Evolutionary conservation across 192 early-diverging fungal genomes (phyloP).

Genomic region (Neocallimastix lanati): DNA sequence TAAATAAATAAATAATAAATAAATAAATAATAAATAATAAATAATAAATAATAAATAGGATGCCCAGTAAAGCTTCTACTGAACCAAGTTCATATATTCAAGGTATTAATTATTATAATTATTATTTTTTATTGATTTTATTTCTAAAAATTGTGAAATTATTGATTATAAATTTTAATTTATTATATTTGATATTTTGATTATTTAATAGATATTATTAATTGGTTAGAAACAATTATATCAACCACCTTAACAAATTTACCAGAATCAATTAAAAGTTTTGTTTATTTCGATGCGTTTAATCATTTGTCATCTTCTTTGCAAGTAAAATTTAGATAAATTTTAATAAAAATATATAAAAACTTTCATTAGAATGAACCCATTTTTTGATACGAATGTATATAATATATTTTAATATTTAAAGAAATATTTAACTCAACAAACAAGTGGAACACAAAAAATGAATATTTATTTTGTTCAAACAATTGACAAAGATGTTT

Average conservation of each 20-base stretch:
- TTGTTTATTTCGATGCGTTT: conserved; percentile 55
- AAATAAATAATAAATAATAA: background rate
- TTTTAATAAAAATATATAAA: background rate
- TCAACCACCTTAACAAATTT: conserved; percentile 47
- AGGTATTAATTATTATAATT: conserved; percentile 14
- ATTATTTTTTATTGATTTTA: too few relatives aligned
- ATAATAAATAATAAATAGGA: conserved; percentile 19
- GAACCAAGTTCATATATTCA: conserved; percentile 52
- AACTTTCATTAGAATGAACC: background rate
- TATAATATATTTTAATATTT: conserved; percentile 39
- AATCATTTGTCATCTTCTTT: conserved; percentile 45
- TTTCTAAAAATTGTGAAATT: too few relatives aligned
- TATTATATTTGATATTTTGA: background rate
- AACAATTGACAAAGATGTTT: conserved; percentile 47
- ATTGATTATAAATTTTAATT: too few relatives aligned
- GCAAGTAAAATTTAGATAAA: conserved; percentile 22
- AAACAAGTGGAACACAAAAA: background rate
- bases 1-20: background rate
- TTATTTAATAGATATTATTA: conserved; percentile 40
- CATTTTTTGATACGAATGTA: too few relatives aligned
- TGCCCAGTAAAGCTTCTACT: conserved; percentile 17
- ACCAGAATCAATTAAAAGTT: conserved; percentile 36
- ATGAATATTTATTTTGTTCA: conserved; percentile 37
- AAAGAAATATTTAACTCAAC: conserved; percentile 18
- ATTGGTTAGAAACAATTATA: conserved; percentile 45